Evolutionary conservation across 805 yeast species (phyloP).

Genomic region (Groenewaldozyma tartarivorans): DNA sequence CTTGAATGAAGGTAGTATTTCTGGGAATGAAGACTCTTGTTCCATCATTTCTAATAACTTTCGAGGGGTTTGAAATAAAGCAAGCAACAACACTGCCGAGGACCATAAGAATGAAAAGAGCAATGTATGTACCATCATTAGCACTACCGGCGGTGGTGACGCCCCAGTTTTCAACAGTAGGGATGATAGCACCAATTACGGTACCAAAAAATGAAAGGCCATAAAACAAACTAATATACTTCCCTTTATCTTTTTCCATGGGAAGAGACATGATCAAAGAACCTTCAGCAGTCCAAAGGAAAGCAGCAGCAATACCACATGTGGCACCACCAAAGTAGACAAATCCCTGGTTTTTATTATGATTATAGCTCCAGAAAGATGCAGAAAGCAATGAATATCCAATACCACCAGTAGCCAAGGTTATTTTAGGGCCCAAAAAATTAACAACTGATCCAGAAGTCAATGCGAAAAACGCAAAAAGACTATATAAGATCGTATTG

Average conservation of each 20-base stretch:
- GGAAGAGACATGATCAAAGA: slow-evolving; percentile 47
- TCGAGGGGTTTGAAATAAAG: slow-evolving; percentile 37
- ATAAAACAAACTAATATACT: slow-evolving; percentile 46
- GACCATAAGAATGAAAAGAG: slow-evolving; percentile 42
- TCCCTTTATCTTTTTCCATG: slow-evolving; percentile 41
- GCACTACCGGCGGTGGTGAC: slow-evolving; percentile 24
- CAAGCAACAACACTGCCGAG: slow-evolving; percentile 37
- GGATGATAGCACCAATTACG: slow-evolving; percentile 46
- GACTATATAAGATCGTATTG: slow-evolving; percentile 41
- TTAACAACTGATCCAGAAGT: slow-evolving; percentile 47
- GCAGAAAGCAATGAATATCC: slow-evolving; percentile 40
- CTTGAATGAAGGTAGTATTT: slow-evolving; percentile 36
- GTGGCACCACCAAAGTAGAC: slow-evolving; percentile 46
- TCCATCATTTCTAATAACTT: slow-evolving; percentile 42
- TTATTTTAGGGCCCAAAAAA: slow-evolving; percentile 37
- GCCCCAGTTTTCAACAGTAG: slow-evolving; percentile 42
- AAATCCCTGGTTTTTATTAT: slow-evolving; percentile 39
- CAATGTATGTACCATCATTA: slow-evolving; percentile 44
- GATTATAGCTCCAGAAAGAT: slow-evolving; percentile 35
- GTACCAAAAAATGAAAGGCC: slow-evolving; percentile 50
- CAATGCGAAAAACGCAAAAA: slow-evolving; percentile 48
- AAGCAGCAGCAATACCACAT: slow-evolving; percentile 44
- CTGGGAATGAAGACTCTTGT: slow-evolving; percentile 37
- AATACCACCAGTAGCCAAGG: slow-evolving; percentile 34
- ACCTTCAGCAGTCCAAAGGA: slow-evolving; percentile 50